These are phyloP conservation scores for Penicillium pulvis DNA, from an alignment of 495 filamentous ascomycete species.

Conservation along the genomic window DNA sequence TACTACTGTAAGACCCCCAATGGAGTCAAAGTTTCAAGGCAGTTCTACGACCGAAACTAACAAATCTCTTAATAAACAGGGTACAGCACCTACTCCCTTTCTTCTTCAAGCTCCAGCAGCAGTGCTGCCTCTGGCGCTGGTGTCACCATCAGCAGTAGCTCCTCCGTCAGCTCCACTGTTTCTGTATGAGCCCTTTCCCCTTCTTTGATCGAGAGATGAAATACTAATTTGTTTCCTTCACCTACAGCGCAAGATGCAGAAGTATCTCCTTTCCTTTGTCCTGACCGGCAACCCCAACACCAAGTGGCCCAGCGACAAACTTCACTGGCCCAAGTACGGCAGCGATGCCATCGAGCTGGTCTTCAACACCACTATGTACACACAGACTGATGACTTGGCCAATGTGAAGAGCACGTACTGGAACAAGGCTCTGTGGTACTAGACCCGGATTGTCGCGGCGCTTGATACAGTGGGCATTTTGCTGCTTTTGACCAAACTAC, in stretches of 20 bases:
- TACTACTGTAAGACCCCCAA: conserved; percentile 24
- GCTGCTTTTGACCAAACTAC: no score
- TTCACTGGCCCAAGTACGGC: conserved; percentile 37
- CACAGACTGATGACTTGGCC: conserved; percentile 32
- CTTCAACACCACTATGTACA: conserved; percentile 35
- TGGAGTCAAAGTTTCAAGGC: no score
- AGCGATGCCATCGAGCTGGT: conserved; percentile 25
- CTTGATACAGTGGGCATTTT: no score
- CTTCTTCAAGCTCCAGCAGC: no score
- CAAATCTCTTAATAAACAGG: no score
- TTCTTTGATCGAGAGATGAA: not conserved
- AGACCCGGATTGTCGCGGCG: not conserved
- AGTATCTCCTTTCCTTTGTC: conserved; percentile 37
- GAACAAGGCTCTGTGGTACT: conserved; percentile 40
- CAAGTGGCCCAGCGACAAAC: conserved; percentile 32
- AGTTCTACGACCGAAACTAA: no score
- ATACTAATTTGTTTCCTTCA: not conserved
- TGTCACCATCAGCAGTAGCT: no score
- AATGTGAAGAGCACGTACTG: conserved; percentile 31
- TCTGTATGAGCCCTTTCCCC: conserved; percentile 1
- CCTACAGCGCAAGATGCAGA: conserved; percentile 27
- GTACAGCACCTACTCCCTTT: conserved; percentile 31
- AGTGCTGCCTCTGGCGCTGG: no score
- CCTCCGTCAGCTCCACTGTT: no score
- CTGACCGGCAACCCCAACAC: conserved; percentile 39